Conservation (phyloP, 2,329 filamentous ascomycete genomes). For the Juglanconis sp. region DNA sequence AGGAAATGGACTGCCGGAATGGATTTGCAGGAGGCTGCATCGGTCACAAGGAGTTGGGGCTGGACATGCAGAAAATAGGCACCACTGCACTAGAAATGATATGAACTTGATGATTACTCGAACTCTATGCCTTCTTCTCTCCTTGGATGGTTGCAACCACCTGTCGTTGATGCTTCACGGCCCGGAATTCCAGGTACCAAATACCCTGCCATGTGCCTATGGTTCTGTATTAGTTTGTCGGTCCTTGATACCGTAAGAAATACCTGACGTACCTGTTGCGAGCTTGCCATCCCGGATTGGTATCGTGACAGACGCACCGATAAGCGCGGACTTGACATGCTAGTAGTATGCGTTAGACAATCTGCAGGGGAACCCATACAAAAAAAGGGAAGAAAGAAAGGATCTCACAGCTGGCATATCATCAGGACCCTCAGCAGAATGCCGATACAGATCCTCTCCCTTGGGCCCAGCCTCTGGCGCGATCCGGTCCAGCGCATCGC, state of each 20-base stretch:
- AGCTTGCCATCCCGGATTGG: slow-evolving; percentile 85
- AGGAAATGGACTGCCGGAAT: background rate
- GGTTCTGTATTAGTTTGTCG: background rate
- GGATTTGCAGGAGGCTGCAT: background rate
- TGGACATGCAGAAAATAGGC: background rate
- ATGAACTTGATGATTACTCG: background rate
- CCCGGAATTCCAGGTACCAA: slow-evolving; percentile 82
- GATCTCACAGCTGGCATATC: slow-evolving; percentile 73
- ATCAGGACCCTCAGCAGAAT: slow-evolving; percentile 70
- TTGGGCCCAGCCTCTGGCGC: slow-evolving; percentile 73
- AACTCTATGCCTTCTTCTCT: slow-evolving; percentile 58
- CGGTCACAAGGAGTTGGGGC: background rate
- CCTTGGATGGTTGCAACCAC: slow-evolving; percentile 94
- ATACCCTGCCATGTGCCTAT: slow-evolving; percentile 78
- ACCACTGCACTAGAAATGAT: background rate
- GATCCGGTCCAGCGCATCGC: slow-evolving; percentile 85
- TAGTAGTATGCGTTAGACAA: background rate
- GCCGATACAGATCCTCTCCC: slow-evolving; percentile 74
- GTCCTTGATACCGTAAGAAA: background rate
- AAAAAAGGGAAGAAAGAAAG: no score
- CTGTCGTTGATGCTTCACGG: slow-evolving; percentile 70
- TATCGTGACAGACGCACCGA: slow-evolving; percentile 86
- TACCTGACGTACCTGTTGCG: slow-evolving; percentile 37
- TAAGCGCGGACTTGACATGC: slow-evolving; percentile 86
- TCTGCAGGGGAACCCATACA: no score